These are phyloP conservation scores for Gaertneriomyces sp. DNA, from an alignment of 192 early-diverging fungal species.

Conservation along the genomic window DNA sequence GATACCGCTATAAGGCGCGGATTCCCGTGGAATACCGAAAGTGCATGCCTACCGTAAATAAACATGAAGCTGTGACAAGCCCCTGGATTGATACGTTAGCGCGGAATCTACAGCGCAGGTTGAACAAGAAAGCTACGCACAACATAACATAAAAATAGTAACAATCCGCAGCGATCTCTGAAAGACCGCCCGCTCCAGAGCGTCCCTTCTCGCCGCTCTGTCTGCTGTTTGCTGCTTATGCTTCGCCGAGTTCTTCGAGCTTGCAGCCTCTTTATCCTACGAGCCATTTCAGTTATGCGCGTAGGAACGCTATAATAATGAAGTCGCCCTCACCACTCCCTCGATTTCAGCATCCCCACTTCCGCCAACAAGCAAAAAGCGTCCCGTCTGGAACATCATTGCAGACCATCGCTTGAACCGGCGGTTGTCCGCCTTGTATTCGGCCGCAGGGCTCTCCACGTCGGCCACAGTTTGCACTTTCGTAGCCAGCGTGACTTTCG, in stretches of 20 bases:
- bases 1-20: neutral
- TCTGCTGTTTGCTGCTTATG: too few species aligned
- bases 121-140: neutral
- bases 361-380: neutral
- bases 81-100: slow-evolving; percentile 1
- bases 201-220: neutral
- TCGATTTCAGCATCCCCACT: neutral
- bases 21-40: neutral
- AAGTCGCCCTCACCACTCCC: too few species aligned
- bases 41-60: neutral
- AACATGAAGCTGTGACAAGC: neutral
- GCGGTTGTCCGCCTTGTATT: neutral
- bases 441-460: neutral
- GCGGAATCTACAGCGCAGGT: neutral
- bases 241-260: too few species aligned
- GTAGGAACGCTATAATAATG: too few species aligned
- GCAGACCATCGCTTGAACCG: neutral
- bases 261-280: too few species aligned
- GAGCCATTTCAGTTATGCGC: too few species aligned
- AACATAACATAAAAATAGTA: neutral
- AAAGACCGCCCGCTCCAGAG: neutral
- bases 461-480: neutral
- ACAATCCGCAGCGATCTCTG: neutral
- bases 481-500: neutral
- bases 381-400: neutral